A percentile compares a stretch with the other conserved stretches of the same genome.
Evolutionary conservation across 176 grass and related monocot genomes (phyloP).

Genomic region (Avena eriantha): DNA sequence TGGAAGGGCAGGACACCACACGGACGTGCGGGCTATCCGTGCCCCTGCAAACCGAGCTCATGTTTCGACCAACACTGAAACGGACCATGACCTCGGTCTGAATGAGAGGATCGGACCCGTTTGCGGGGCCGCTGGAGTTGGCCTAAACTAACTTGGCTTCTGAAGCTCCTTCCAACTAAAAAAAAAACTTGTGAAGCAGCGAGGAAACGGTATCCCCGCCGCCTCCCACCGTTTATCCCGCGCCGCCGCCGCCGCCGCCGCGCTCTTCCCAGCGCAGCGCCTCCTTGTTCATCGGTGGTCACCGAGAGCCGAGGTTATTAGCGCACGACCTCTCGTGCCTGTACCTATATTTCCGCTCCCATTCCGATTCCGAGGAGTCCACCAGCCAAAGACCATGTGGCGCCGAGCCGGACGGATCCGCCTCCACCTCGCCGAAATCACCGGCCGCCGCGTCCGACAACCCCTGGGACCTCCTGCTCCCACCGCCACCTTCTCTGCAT

Average conservation of each 20-base stretch:
- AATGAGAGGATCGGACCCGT: no score
- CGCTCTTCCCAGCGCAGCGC: not conserved
- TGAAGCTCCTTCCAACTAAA: no score
- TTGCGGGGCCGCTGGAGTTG: no score
- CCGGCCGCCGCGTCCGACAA: not conserved
- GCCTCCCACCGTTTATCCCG: not conserved
- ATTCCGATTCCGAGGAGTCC: not conserved
- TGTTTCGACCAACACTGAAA: no score
- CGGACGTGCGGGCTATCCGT: no score
- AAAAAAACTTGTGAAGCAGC: no score
- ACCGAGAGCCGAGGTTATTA: not conserved
- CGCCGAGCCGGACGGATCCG: slow-evolving; percentile 32
- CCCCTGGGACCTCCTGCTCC: slow-evolving; percentile 1
- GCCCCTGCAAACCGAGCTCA: no score
- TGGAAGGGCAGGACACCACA: no score
- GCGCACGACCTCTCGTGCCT: not conserved
- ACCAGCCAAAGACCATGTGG: slow-evolving; percentile 42
- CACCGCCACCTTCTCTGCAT: not conserved
- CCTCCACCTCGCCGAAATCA: slow-evolving; percentile 2
- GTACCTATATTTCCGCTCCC: not conserved
- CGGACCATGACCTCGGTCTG: no score
- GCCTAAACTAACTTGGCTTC: no score
- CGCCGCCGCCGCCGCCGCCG: not conserved
- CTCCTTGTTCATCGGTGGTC: not conserved
- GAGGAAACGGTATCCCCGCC: not conserved